Percentiles rank a stretch among this genome's conserved stretches.
phyloP scores from a whole-genome alignment of 345 rosid species.

The Linum lewisii region DNA sequence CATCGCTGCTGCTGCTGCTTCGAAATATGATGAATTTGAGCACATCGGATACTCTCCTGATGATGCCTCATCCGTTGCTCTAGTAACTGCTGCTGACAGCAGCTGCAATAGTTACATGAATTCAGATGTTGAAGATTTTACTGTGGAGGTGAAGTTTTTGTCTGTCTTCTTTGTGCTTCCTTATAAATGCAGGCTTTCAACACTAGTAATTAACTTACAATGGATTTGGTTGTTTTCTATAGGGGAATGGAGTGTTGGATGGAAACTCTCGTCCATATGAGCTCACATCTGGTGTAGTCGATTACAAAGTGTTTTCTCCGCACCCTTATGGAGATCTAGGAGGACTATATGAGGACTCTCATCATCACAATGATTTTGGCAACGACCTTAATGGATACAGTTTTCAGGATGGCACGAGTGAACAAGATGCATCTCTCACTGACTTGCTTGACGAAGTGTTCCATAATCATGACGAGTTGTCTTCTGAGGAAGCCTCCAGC shows the following conservation, averaged over 20 bases:
- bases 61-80: constrained; percentile 30
- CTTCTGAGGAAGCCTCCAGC: constrained; percentile 32
- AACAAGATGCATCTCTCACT: constrained; percentile 41
- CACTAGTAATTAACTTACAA: background rate
- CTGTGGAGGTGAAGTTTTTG: constrained; percentile 30
- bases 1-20: constrained; percentile 17
- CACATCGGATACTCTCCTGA: constrained; percentile 45
- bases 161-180: constrained; percentile 2
- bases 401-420: constrained; percentile 50
- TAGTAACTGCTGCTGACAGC: constrained; percentile 24
- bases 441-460: constrained; percentile 45
- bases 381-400: constrained; percentile 28
- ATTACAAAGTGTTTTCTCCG: constrained; percentile 37
- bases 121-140: constrained; percentile 43
- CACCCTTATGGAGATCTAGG: constrained; percentile 28
- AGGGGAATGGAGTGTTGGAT: constrained; percentile 29
- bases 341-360: constrained; percentile 34
- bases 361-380: constrained; percentile 65
- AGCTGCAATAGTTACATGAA: constrained; percentile 34
- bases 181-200: background rate
- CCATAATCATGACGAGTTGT: constrained; percentile 32
- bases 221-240: constrained; percentile 11
- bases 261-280: constrained; percentile 19
- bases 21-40: constrained; percentile 44
- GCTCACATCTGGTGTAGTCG: constrained; percentile 24